phyloP scores from a whole-genome alignment of 768 basidiomycete species.

The Mycena chlorophos region DNA sequence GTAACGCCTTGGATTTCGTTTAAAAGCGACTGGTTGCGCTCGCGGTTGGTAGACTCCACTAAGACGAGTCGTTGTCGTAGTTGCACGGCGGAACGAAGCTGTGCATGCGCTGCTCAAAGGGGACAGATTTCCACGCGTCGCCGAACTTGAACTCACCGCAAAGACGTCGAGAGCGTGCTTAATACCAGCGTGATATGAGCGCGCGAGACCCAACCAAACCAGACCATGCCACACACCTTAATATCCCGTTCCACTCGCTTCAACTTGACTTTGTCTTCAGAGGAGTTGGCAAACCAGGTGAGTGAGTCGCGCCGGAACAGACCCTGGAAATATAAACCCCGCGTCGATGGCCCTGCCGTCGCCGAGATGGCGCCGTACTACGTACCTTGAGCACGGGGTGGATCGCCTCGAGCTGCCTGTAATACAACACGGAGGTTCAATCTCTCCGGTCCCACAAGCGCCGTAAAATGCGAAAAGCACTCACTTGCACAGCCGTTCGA shows the following conservation, averaged over 20 bases:
- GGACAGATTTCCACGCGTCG: neutral
- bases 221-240: slow-evolving; percentile 1
- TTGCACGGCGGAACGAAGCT: slow-evolving; percentile 15
- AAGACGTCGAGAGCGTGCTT: slow-evolving; percentile 24
- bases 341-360: neutral
- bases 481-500: slow-evolving; percentile 23
- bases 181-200: neutral
- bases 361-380: no score
- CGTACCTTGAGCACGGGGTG: slow-evolving; percentile 17
- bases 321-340: slow-evolving; percentile 4
- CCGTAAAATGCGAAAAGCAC: neutral
- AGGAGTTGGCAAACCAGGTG: slow-evolving; percentile 20
- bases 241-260: slow-evolving; percentile 18
- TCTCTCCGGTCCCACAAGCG: slow-evolving; percentile 1
- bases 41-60: slow-evolving; percentile 12
- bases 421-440: slow-evolving; percentile 11
- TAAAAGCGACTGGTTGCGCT: slow-evolving; percentile 18
- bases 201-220: neutral
- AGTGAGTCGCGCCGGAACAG: slow-evolving; percentile 17
- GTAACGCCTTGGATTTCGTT: slow-evolving; percentile 23
- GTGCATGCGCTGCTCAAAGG: neutral
- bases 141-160: slow-evolving; percentile 12
- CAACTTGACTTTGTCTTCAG: slow-evolving; percentile 18
- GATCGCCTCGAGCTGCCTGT: slow-evolving; percentile 19
- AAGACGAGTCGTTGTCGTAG: slow-evolving; percentile 12